Conservation (phyloP, 2,329 filamentous ascomycete genomes). For the Cryphonectria carpinicola region DNA sequence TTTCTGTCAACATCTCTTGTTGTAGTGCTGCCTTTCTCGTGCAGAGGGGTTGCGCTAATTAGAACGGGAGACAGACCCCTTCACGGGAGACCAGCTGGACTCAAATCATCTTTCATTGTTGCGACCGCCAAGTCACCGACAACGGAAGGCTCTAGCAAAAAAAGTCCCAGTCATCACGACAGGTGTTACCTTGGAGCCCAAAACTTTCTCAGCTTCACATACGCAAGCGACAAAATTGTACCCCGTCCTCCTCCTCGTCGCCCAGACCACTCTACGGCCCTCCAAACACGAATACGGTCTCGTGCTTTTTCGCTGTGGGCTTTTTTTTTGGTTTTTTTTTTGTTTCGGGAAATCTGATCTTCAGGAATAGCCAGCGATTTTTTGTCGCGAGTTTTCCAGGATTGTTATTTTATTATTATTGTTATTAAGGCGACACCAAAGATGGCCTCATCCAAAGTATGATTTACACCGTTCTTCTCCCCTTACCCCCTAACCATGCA, state of each 20-base stretch:
- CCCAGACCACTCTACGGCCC: conserved; percentile 9
- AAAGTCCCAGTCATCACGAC: neutral
- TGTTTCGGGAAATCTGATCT: conserved; percentile 11
- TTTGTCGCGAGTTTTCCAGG: conserved; percentile 35
- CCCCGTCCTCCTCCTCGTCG: neutral
- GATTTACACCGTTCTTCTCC: conserved; percentile 27
- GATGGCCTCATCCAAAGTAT: conserved; percentile 69
- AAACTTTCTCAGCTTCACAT: neutral
- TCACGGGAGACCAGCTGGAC: conserved; percentile 8
- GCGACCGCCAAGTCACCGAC: neutral
- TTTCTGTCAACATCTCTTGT: neutral
- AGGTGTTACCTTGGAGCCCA: conserved; percentile 1
- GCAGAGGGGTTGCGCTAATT: conserved; percentile 12
- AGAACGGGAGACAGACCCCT: conserved; percentile 7
- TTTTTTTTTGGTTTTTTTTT: neutral
- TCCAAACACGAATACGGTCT: neutral
- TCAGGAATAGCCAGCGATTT: conserved; percentile 15
- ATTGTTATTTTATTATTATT: conserved; percentile 17
- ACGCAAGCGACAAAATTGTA: neutral
- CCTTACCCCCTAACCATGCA: conserved; percentile 17
- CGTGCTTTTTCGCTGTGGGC: conserved; percentile 29
- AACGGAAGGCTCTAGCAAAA: conserved; percentile 2
- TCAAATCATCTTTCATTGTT: conserved; percentile 1
- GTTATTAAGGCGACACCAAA: conserved; percentile 43
- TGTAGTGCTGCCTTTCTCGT: neutral